These are phyloP conservation scores for Candida tammaniensis DNA, from an alignment of 805 yeast genomes.

Conservation along the genomic window DNA sequence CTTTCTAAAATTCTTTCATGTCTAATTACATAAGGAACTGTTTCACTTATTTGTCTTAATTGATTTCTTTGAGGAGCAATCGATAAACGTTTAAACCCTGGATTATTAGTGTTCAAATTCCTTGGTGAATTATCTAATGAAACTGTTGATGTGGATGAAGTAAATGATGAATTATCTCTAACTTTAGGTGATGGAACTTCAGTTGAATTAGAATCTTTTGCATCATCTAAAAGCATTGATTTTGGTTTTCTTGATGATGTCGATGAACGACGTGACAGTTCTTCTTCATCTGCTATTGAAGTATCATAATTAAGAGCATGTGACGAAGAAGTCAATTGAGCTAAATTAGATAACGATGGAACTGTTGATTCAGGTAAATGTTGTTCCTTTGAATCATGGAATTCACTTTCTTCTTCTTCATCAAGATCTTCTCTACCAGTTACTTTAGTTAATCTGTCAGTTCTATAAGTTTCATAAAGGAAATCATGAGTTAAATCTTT, in stretches of 20 bases:
- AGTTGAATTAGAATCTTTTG: constrained; percentile 5
- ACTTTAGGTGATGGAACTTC: constrained; percentile 23
- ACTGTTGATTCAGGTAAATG: constrained; percentile 16
- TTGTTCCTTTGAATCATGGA: constrained; percentile 21
- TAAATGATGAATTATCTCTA: constrained; percentile 25
- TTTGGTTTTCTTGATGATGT: constrained; percentile 19
- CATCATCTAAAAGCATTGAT: constrained; percentile 35
- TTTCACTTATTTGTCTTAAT: constrained; percentile 74
- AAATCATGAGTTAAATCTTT: constrained; percentile 77
- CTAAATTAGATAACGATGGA: constrained; percentile 64
- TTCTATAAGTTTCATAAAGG: constrained; percentile 75
- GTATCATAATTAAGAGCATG: neutral
- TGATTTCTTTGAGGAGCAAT: constrained; percentile 56
- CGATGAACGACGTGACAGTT: constrained; percentile 19
- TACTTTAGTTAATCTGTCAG: constrained; percentile 67
- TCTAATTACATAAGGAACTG: constrained; percentile 79
- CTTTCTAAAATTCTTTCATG: constrained; percentile 73
- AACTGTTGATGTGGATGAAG: constrained; percentile 29
- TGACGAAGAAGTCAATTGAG: constrained; percentile 38
- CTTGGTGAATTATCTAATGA: constrained; percentile 23
- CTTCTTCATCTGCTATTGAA: constrained; percentile 1
- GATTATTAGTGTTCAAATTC: constrained; percentile 20
- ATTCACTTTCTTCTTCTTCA: constrained; percentile 24
- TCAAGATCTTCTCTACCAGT: constrained; percentile 35
- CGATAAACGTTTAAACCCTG: constrained; percentile 42